These are phyloP conservation scores for Aureobasidium mangrovei DNA, from an alignment of 2,329 filamentous ascomycete species.

Conservation along the genomic window DNA sequence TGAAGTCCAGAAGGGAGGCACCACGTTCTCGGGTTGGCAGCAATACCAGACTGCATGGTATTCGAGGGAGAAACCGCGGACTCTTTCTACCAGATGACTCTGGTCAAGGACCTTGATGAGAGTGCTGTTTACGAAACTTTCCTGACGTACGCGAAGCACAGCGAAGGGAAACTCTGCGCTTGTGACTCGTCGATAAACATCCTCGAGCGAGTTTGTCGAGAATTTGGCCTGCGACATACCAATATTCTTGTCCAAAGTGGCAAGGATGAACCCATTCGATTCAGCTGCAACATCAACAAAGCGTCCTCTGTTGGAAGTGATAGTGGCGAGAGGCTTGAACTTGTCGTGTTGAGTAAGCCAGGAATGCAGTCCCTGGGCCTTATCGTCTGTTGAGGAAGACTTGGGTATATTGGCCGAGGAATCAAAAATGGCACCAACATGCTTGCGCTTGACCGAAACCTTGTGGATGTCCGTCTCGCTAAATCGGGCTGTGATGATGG, in stretches of 20 bases:
- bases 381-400: constrained; percentile 19
- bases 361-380: constrained; percentile 25
- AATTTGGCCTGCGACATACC: constrained; percentile 26
- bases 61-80: constrained; percentile 46
- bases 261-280: constrained; percentile 36
- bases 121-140: constrained; percentile 32
- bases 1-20: constrained; percentile 41
- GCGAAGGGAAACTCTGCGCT: constrained; percentile 40
- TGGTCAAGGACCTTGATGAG: constrained; percentile 37
- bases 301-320: constrained; percentile 38
- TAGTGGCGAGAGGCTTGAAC: constrained; percentile 39
- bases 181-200: constrained; percentile 13
- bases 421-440: constrained; percentile 31
- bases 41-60: constrained; percentile 44
- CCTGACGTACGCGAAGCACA: constrained; percentile 42
- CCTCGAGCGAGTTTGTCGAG: neutral
- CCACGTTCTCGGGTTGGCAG: constrained; percentile 36
- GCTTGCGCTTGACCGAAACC: constrained; percentile 29
- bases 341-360: constrained; percentile 38
- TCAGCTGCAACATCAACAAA: constrained; percentile 41
- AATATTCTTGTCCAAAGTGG: constrained; percentile 40
- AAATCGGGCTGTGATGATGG: constrained; percentile 2
- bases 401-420: constrained; percentile 17
- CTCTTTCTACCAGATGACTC: constrained; percentile 43
- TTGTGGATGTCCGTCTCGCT: neutral